Base-by-base conservation (phyloP, 2,329 filamentous ascomycete species). In the Aspergillus carbonarius region DNA sequence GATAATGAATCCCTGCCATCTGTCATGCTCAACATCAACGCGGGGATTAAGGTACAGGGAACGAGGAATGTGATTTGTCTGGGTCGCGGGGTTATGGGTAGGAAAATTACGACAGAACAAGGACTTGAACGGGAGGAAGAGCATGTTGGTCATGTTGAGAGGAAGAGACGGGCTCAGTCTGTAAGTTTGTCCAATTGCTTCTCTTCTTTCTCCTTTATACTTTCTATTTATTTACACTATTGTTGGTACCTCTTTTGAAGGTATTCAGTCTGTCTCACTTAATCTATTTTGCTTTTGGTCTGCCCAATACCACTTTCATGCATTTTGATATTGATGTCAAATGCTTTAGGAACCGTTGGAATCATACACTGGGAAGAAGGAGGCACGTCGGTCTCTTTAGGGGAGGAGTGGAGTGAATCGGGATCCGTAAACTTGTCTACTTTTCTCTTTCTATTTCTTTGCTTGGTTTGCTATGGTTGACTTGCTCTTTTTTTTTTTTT, bases 41-140 rank as follows among this genome's bases (percentile, higher is more conserved):
- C 70, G 1, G 72, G 71, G 1, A 62, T 75, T 9, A 66, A 55
- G n/a, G 58, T 76, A 20, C 64, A 65, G 25, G 72, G 72, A 6
- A 61, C 54, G 30, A 53, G 60, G 35, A 75, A 74, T 54, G 55
- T 65, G 8, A 61, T 74, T 10, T 70, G 66, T 47, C 55, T 60
- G 8, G 18, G 39, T 5, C 2, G 30, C 34, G 66, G 66, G 17
- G 49, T 52, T 18, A n/a, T 42, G 17, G 37, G n/a, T 9, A 18
- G 37, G 8, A 10, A 8, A 17, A 40, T 8, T 10, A 4, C 7
- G n/a, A 17, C 7, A 40, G n/a, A 40, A 10, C n/a, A 32, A 32
- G 25, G 25, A 3, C 1, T 18, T 32, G 25, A 35, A 27, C 8
- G 25, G 12, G 37, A 12, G 30, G 6, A 50, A 13, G 30, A 23